Evolutionary conservation across 2,329 filamentous ascomycete species (phyloP).

Genomic region (Clarireedia monteithiana): DNA sequence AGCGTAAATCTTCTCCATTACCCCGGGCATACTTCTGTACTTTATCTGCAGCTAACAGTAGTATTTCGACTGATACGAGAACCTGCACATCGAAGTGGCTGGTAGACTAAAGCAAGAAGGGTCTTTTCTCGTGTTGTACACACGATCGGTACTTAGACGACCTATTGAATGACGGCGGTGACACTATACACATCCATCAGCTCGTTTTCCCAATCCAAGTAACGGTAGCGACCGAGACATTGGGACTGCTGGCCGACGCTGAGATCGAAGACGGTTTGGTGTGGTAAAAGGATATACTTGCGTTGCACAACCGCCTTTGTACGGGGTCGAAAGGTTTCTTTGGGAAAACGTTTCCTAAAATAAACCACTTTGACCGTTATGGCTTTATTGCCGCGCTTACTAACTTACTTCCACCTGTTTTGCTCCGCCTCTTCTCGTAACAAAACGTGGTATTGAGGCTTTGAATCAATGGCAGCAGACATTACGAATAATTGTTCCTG

Average conservation of each 20-base stretch:
- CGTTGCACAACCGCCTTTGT: background rate
- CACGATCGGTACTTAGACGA: background rate
- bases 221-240: conserved; percentile 1
- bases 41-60: too few species aligned
- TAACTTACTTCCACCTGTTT: too few species aligned
- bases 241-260: background rate
- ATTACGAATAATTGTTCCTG: too few species aligned
- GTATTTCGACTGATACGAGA: too few species aligned
- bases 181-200: background rate
- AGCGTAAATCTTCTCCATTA: background rate
- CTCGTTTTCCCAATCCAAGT: background rate
- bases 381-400: too few species aligned
- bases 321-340: background rate
- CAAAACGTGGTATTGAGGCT: too few species aligned
- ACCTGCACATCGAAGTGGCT: background rate
- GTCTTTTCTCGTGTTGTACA: background rate
- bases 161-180: background rate
- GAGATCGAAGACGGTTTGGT: background rate
- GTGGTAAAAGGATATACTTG: background rate
- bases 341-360: too few species aligned
- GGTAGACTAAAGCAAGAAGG: too few species aligned
- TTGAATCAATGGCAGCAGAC: too few species aligned
- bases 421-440: too few species aligned
- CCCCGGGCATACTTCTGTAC: background rate
- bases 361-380: too few species aligned